Evolutionary conservation across 192 early-diverging fungal species (phyloP), one percentile per base, ranked within the genome.

Genomic region (Coemansia sp.): DNA sequence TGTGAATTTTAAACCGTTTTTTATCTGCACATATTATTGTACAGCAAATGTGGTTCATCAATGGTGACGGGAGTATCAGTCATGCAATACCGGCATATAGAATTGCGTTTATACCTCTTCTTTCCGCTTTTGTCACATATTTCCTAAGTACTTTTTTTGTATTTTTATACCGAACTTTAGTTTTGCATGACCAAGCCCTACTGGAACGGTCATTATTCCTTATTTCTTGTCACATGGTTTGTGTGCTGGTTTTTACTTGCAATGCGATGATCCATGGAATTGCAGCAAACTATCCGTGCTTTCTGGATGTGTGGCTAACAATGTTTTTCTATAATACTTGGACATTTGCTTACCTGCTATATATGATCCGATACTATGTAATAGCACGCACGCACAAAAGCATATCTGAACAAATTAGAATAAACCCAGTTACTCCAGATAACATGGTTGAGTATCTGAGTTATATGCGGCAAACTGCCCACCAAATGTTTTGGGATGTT

Each of bases 351-450:
- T 65, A 61, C 33, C 15, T 65, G 6, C 23, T 72, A 13, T 72
- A 44, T 45, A 65, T 72, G 63, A 6, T 55, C 12, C 69, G 63
- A 8, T 61, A 61, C 53, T 72, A 65, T 13, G 48, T 63, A 3
- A 13, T 53, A 15, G 38, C 43, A 7, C 53, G 58, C 8, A 39
- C 37, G 5, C 62, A 72, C 13, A 37, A 53, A 9, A 41, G 15
- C 3, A 47, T 72, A 16, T 62, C 49, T 9, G 28, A 38, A 16
- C 57, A 72, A 48, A 45, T 49, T 7, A 62, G 69, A 1, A 50
- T 65, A 16, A 72, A 64, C 26, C 57, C 63, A 12, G 69, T 72
- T 13, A 65, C 62, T 3, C 62, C 63, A 10, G 63, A 72, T 14
- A 72, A 72, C 50, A 47, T 72, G 15, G 26, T 72, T n/a, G 58